These are phyloP conservation scores for Lotus japonicus DNA, from an alignment of 306 rosid species.

Conservation along the genomic window DNA sequence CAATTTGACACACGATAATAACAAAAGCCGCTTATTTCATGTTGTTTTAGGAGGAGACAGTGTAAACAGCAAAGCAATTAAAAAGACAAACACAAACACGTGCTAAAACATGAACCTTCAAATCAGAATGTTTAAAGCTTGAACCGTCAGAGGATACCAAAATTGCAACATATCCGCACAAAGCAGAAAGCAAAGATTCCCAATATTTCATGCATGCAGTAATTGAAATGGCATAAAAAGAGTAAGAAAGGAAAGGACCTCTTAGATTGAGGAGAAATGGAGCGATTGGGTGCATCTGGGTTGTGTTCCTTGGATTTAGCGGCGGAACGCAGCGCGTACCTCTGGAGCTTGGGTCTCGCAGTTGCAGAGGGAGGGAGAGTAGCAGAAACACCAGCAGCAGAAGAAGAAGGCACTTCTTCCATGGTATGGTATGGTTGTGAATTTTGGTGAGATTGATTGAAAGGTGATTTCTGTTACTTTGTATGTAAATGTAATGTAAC, in stretches of 20 bases:
- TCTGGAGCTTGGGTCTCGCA: slow-evolving; percentile 38
- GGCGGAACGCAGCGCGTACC: slow-evolving; percentile 55
- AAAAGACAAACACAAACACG: background rate
- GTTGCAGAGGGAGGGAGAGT: no score
- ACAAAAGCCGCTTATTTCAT: no score
- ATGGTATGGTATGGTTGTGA: no score
- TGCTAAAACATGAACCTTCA: background rate
- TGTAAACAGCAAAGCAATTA: background rate
- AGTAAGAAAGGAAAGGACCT: slow-evolving; percentile 35
- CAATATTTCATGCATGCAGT: no score
- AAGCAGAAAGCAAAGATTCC: background rate
- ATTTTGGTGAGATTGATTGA: no score
- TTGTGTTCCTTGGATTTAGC: slow-evolving; percentile 42
- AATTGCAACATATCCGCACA: background rate
- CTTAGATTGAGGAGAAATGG: slow-evolving; percentile 40
- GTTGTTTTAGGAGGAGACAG: no score
- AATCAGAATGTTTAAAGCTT: background rate
- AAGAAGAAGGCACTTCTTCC: no score
- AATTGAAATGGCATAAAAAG: no score
- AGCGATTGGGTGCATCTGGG: slow-evolving; percentile 29
- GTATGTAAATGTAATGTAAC: no score
- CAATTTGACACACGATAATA: background rate
- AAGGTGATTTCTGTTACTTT: no score
- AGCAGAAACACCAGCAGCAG: no score
- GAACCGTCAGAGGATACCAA: no score